Percentiles rank a stretch among this genome's conserved stretches.
Conservation (phyloP, 345 rosid genomes). For the Eucalyptus leucophloia region DNA sequence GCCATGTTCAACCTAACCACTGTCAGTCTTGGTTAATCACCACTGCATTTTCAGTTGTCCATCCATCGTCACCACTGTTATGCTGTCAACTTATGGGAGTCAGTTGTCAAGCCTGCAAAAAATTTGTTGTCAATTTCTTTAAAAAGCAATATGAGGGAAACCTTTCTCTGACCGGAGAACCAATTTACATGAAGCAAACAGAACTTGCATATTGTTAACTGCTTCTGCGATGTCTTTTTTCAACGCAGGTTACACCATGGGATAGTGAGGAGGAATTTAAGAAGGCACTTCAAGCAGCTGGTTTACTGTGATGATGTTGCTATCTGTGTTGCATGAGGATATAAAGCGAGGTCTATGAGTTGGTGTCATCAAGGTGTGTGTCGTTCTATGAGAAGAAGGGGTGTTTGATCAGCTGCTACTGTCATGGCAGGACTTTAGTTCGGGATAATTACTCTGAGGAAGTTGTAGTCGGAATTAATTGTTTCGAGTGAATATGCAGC, state of each 20-base stretch:
- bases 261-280: conserved; percentile 30
- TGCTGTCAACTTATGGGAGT: neutral
- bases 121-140: neutral
- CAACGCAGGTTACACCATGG: conserved; percentile 33
- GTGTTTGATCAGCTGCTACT: neutral
- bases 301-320: conserved; percentile 14
- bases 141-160: neutral
- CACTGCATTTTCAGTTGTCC: neutral
- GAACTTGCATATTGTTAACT: neutral
- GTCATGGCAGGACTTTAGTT: neutral
- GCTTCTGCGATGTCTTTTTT: neutral
- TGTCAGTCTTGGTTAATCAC: neutral
- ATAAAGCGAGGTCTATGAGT: neutral
- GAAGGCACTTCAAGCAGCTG: conserved; percentile 38
- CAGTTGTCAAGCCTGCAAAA: neutral
- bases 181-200: neutral
- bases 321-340: neutral
- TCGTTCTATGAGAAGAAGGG: neutral
- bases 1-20: neutral
- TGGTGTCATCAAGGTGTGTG: neutral
- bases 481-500: neutral
- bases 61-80: neutral
- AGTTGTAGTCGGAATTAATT: neutral
- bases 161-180: neutral
- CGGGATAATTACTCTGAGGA: neutral